These are phyloP conservation scores for Prosopis cineraria DNA, from an alignment of 306 rosid genomes.

Conservation along the genomic window DNA sequence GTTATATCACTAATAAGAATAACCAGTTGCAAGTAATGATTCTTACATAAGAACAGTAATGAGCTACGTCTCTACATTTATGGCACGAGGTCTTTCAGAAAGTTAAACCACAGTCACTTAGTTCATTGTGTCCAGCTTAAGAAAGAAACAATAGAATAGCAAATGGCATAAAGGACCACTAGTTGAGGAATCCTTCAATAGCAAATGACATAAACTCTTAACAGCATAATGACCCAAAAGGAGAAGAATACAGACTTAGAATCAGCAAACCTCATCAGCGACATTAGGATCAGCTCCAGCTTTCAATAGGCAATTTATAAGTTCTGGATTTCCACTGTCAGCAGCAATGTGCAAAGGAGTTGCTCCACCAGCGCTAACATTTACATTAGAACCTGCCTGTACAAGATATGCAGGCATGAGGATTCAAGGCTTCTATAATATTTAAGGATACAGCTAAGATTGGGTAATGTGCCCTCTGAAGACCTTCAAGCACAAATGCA, in stretches of 20 bases:
- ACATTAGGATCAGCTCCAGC: constrained; percentile 90
- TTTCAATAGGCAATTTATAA: constrained; percentile 66
- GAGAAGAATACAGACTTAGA: not conserved
- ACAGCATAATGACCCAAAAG: constrained; percentile 1
- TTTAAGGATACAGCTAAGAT: not conserved
- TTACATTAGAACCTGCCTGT: constrained; percentile 88
- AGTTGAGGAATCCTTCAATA: not conserved
- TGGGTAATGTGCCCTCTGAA: not conserved
- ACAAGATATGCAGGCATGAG: constrained; percentile 35
- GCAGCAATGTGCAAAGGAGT: constrained; percentile 93
- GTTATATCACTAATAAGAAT: not conserved
- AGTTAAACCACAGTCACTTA: not conserved
- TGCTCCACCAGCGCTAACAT: constrained; percentile 92
- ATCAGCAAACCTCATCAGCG: constrained; percentile 66
- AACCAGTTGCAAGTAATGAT: not conserved
- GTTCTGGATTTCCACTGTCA: constrained; percentile 67
- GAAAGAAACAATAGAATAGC: not conserved
- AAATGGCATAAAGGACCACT: not conserved
- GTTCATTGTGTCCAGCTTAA: not conserved
- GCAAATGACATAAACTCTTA: not conserved
- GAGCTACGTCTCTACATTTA: not conserved
- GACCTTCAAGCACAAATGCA: constrained; percentile 15
- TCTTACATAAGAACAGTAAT: not conserved
- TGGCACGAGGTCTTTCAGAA: not conserved
- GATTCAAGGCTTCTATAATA: constrained; percentile 25